Evolutionary conservation across 2,329 filamentous ascomycete species (phyloP), one percentile per base, ranked within the genome.

Genomic region (Lachnellula subtilissima): DNA sequence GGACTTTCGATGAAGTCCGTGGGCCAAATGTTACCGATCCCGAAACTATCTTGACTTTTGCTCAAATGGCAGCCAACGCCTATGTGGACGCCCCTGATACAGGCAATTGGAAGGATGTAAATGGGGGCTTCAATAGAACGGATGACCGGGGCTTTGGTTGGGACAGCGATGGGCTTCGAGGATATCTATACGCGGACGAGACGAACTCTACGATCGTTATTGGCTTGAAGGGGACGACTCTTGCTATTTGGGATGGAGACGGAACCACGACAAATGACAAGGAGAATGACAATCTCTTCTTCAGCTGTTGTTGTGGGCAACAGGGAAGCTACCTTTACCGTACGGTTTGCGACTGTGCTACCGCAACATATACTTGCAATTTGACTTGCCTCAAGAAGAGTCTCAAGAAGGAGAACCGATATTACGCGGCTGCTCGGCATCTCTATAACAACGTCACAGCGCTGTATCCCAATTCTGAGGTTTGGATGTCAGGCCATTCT

Each of bases 251-350:
- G 69, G 93, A 97, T 71, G 94, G 94, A n/a, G 89, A 93, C 39
- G 93, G 92, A 51, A 97, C 94, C 1, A 97, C 93, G 0, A 96
- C 91, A 25, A 96, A 96, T 64, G 94, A 99, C 75, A 99, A 99
- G 75, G 78, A 92, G 67, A 99, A 97, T 71, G 94, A 99, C 73
- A 99, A 99, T 70, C 79, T 99, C 9, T 96, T 96, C 73, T 97
- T 97, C 75, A 96, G 92, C 69, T 99, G 94, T 75, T 99, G 94
- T 73, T 99, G 94, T 73, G 94, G 85, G 4, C 91, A 97, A 73
- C 92, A 95, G 65, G 91, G 92, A 0, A 90, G 91, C 61, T 91
- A 86, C 75, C 84, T 91, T 15, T 97, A 91, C 87, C 86, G 89
- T 58, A 88, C 95, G 70, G 91, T 96, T 54, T 99, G 94, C 73